phyloP scores from a whole-genome alignment of 2,329 filamentous ascomycete genomes.

The Coccinonectria pachysandricola region DNA sequence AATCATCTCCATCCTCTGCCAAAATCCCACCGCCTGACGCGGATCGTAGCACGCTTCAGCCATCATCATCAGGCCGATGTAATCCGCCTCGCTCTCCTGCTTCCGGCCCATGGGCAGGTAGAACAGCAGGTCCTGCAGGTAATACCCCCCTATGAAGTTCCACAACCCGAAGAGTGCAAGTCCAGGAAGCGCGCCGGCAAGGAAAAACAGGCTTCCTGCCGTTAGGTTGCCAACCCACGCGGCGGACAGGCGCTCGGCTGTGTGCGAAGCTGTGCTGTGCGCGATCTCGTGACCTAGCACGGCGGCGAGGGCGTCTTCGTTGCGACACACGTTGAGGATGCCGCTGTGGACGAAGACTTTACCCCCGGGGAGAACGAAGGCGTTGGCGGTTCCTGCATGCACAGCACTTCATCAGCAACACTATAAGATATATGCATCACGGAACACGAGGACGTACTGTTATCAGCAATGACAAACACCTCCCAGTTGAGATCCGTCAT shows the following conservation, averaged over 20 bases:
- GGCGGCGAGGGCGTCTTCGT: conserved; percentile 60
- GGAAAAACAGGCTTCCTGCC: conserved; percentile 37
- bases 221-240: conserved; percentile 42
- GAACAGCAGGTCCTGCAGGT: conserved; percentile 53
- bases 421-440: conserved; percentile 2
- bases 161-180: conserved; percentile 28
- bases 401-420: too few species aligned
- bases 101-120: conserved; percentile 56
- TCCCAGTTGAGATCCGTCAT: conserved; percentile 55
- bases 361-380: conserved; percentile 67
- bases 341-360: conserved; percentile 75
- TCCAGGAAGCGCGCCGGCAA: conserved; percentile 34
- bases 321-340: conserved; percentile 55
- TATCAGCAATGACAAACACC: conserved; percentile 63
- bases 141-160: conserved; percentile 32
- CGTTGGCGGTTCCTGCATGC: conserved; percentile 47
- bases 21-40: conserved; percentile 53
- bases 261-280: conserved; percentile 61
- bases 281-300: conserved; percentile 74
- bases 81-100: conserved; percentile 71
- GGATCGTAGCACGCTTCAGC: conserved; percentile 70
- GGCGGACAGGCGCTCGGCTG: conserved; percentile 51
- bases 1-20: conserved; percentile 52
- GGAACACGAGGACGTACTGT: conserved; percentile 27
- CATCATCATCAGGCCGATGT: conserved; percentile 77